Evolutionary conservation across 805 yeast species (phyloP).

Genomic region (Lachancea quebecensis): DNA sequence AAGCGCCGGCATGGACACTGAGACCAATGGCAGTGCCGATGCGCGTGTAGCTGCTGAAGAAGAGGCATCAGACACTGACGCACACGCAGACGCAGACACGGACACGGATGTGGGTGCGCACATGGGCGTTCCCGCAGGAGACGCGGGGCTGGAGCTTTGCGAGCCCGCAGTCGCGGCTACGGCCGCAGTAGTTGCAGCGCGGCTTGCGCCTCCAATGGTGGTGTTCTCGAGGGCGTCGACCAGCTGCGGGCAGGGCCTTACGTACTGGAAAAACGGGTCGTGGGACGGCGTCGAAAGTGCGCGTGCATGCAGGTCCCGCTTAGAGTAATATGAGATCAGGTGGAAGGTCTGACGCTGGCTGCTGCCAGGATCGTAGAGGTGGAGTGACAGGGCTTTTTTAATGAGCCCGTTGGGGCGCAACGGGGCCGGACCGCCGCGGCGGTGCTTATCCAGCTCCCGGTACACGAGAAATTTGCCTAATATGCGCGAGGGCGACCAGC

Average conservation of each 20-base stretch:
- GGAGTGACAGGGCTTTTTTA: conserved; percentile 72
- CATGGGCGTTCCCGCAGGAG: no score
- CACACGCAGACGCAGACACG: no score
- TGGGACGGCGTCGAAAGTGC: conserved; percentile 52
- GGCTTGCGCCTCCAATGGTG: conserved; percentile 38
- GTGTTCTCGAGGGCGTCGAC: conserved; percentile 53
- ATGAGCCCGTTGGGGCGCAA: conserved; percentile 65
- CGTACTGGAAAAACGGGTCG: conserved; percentile 41
- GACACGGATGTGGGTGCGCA: no score
- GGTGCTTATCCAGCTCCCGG: conserved; percentile 43
- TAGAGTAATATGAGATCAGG: conserved; percentile 69
- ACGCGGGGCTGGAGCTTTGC: no score
- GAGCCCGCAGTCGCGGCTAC: background rate
- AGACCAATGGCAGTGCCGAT: no score
- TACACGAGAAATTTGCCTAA: conserved; percentile 80
- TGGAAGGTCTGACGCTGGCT: conserved; percentile 42
- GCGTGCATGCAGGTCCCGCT: conserved; percentile 62
- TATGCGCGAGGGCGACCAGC: conserved; percentile 90
- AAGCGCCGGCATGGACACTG: no score
- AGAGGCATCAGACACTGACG: no score
- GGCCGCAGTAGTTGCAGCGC: background rate
- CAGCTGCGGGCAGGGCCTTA: conserved; percentile 41
- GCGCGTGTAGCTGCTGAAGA: no score
- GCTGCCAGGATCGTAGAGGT: conserved; percentile 34
- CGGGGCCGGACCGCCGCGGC: background rate